Evolutionary conservation across 345 rosid species (phyloP).

Genomic region (Ceriops tagal): DNA sequence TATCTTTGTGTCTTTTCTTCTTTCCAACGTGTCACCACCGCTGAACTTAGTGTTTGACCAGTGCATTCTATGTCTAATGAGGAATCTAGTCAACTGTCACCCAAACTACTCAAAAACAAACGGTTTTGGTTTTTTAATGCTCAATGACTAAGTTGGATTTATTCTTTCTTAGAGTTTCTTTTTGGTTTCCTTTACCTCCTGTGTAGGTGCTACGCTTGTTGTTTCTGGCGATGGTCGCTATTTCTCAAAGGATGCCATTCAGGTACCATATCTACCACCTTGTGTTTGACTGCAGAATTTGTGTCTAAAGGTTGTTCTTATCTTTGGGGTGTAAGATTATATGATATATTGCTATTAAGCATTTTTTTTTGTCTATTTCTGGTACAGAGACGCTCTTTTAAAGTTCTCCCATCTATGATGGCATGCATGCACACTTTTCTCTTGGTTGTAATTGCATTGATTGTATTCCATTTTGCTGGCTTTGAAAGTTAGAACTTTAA

Average conservation of each 20-base stretch:
- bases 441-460: too few species aligned
- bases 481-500: too few species aligned
- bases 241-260: constrained; percentile 88
- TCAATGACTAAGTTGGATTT: constrained; percentile 2
- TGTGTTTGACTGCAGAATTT: neutral
- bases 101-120: neutral
- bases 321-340: neutral
- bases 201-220: constrained; percentile 86
- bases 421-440: neutral
- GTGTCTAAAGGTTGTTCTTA: neutral
- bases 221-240: constrained; percentile 99
- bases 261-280: constrained; percentile 43
- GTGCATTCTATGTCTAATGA: neutral
- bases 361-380: neutral
- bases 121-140: neutral
- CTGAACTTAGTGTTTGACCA: neutral
- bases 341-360: neutral
- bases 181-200: constrained; percentile 6
- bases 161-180: neutral
- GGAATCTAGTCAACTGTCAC: neutral
- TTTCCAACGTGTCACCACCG: neutral
- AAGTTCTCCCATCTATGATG: neutral
- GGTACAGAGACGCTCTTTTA: neutral
- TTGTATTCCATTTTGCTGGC: too few species aligned
- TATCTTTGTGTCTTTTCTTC: neutral